Base-by-base conservation (phyloP, 257 asterid genomes). In the Solanum verrucosum region DNA sequence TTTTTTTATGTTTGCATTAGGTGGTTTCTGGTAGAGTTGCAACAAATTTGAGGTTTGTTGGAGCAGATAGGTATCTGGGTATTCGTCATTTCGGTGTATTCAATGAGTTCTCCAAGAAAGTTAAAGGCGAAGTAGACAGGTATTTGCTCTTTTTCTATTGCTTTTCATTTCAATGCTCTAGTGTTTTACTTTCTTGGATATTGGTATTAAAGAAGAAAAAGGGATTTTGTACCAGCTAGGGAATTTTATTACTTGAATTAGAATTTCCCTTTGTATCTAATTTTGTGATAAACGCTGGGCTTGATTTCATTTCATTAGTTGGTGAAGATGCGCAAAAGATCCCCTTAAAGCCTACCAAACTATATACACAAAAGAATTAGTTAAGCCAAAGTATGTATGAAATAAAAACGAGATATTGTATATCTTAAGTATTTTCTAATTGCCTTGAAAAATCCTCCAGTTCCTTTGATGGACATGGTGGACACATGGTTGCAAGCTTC, bases 31-130 rank as follows among this genome's bases (percentile, higher is more conserved):
- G 86, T 40, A 81, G 92, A 88, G 87, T 87, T 88, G 14, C 88
- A 71, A 31, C 89, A 60, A 89, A 90, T 88, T 84, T 87, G 33
- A 89, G 90, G 70, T 85, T 87, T 79, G 29, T 90, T 44, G 88
- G 87, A 49, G 91, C 92, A 10, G 88, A 87, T 90, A 93, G 91
- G 68, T 79, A 89, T 87, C 81, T 87, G 78, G 88, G 87, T 73
- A 90, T 92, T 83, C 98, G 99, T 59, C 92, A 95, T 63, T 95
- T 94, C 91, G 89, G 99, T 79, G 94, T 93, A 46, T 89, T 96
- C 60, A 93, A 92, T 88, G 98, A 96, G 78, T 92, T 96, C 90
- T 95, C 99, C 59, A 88, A 93, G 87, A 94, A 94, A 88, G 65
- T 96, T 84, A 96, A 93, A 91, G 98, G 94, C 9, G 97, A 95